phyloP scores from a whole-genome alignment of 1,284 basidiomycete genomes.

The Sanghuangporus sanghuang region DNA sequence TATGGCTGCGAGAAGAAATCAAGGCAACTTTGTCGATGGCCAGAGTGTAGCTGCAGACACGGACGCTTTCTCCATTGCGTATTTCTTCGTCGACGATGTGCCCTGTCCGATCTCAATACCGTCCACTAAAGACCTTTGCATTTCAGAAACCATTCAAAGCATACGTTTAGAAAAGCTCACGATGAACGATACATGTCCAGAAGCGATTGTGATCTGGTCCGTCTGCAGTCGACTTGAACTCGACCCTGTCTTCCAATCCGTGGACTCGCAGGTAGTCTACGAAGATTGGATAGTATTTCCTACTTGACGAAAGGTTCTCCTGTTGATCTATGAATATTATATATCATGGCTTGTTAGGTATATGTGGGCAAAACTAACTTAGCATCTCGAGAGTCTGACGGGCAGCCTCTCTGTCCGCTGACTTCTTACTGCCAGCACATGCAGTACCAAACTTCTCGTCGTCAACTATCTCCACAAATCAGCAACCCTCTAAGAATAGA shows the following conservation, averaged over 20 bases:
- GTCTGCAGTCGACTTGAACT: neutral
- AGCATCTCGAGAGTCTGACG: neutral
- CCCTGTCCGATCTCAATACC: neutral
- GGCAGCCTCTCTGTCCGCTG: conserved; percentile 12
- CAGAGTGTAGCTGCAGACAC: neutral
- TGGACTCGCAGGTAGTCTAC: neutral
- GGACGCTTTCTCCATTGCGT: neutral
- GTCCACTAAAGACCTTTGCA: neutral
- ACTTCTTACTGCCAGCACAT: neutral
- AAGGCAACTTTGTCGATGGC: neutral
- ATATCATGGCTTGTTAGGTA: neutral
- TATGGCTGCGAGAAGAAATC: neutral
- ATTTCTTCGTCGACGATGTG: neutral
- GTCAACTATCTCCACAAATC: neutral
- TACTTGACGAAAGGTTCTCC: neutral
- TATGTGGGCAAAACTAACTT: neutral
- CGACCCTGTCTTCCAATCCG: neutral
- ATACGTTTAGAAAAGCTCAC: neutral
- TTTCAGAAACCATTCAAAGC: neutral
- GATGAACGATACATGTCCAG: neutral
- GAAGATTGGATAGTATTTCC: conserved; percentile 8
- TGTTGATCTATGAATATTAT: neutral
- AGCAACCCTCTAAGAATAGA: no score
- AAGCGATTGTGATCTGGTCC: neutral
- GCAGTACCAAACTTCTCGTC: conserved; percentile 1